These are phyloP conservation scores for Penicillium sp. DNA, from an alignment of 2,329 filamentous ascomycete species.

Conservation along the genomic window DNA sequence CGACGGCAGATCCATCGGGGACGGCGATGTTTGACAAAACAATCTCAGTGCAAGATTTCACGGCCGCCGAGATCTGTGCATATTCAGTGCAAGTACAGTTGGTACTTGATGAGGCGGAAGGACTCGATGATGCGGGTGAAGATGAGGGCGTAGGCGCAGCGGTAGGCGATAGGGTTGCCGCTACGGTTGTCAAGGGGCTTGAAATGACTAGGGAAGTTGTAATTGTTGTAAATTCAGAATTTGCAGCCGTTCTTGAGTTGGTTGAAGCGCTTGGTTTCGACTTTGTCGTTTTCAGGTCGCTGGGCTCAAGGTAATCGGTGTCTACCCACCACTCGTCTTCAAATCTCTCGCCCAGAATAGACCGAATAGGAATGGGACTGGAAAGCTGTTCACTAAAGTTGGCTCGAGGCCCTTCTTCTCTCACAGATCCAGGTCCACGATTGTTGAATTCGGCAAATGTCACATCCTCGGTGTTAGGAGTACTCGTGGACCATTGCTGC, in stretches of 20 bases:
- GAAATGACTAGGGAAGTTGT: background rate
- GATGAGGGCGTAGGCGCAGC: background rate
- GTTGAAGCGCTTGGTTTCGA: background rate
- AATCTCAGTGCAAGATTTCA: background rate
- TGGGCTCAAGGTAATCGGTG: slow-evolving; percentile 1
- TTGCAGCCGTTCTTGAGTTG: background rate
- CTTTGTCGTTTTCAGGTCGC: background rate
- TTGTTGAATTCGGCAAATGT: slow-evolving; percentile 35
- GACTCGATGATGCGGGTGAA: background rate
- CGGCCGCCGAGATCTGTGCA: background rate
- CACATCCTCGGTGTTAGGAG: slow-evolving; percentile 22
- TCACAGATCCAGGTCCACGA: slow-evolving; percentile 29
- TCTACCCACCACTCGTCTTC: slow-evolving; percentile 1
- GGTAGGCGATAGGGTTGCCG: background rate
- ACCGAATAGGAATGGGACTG: slow-evolving; percentile 1
- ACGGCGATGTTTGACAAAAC: background rate
- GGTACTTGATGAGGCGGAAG: background rate
- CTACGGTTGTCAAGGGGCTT: no score
- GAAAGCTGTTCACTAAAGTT: slow-evolving; percentile 26
- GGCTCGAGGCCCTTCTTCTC: slow-evolving; percentile 20
- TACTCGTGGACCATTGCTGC: slow-evolving; percentile 25
- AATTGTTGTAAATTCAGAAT: no score
- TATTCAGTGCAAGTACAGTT: background rate
- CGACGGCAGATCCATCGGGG: background rate
- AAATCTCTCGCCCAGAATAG: slow-evolving; percentile 2